Conservation (phyloP, 768 basidiomycete genomes). For the Kwoniella dejecticola region DNA sequence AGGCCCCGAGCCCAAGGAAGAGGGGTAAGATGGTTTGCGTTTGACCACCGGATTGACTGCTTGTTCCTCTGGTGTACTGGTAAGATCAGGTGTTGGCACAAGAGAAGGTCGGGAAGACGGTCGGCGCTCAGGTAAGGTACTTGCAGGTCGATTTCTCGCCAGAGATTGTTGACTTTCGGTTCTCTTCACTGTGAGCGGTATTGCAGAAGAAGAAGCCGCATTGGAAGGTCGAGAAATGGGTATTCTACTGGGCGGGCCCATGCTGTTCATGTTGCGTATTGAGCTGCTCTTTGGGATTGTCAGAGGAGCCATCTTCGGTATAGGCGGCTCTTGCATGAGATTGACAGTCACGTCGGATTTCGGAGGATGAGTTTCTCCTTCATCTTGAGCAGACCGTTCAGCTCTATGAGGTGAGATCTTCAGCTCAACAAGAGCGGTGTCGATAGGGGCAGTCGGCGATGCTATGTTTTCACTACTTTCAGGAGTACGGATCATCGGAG, state of each 20-base stretch:
- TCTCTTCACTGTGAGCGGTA: not conserved
- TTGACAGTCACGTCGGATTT: too few species aligned
- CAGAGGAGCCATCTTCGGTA: not conserved
- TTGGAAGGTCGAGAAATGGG: constrained; percentile 2
- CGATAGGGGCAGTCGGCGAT: too few species aligned
- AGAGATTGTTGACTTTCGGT: not conserved
- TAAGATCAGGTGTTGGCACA: not conserved
- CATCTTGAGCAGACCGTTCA: too few species aligned
- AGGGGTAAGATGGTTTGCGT: constrained; percentile 49
- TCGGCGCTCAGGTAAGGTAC: constrained; percentile 27
- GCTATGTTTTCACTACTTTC: too few species aligned
- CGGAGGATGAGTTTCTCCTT: too few species aligned
- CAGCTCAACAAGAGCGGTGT: too few species aligned
- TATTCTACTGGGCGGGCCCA: not conserved
- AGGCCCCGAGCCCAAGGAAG: constrained; percentile 43
- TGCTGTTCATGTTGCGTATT: constrained; percentile 22
- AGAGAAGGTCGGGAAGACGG: constrained; percentile 28
- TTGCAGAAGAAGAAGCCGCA: not conserved
- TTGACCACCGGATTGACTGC: constrained; percentile 6
- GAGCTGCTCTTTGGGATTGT: constrained; percentile 22
- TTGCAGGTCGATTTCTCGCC: constrained; percentile 4
- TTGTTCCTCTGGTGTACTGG: constrained; percentile 2
- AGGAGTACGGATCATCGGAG: not conserved
- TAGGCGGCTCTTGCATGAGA: not conserved
- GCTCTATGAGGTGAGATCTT: too few species aligned